A percentile compares a stretch with the other conserved stretches of the same genome.
phyloP scores from a whole-genome alignment of 352 stramenopile genomes.

The Plasmopara muralis region DNA sequence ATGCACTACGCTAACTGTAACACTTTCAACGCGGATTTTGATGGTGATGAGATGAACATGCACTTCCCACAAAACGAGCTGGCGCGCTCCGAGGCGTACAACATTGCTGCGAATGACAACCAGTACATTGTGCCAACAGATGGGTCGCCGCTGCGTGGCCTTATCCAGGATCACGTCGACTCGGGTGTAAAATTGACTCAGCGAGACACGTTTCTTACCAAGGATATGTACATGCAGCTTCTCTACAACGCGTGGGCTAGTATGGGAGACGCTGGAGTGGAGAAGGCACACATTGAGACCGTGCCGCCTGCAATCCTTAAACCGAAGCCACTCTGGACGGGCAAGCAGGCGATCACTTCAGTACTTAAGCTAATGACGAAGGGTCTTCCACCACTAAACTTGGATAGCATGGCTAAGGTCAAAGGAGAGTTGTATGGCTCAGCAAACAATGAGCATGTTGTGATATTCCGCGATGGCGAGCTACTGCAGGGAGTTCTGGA shows the following conservation, averaged over 20 bases:
- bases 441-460: constrained; percentile 92
- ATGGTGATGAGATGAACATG: constrained; percentile 99
- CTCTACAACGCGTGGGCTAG: constrained; percentile 93
- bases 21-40: constrained; percentile 99
- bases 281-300: constrained; percentile 90
- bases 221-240: constrained; percentile 98
- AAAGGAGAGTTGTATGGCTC: constrained; percentile 92
- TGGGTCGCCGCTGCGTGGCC: constrained; percentile 94
- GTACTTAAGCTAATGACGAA: constrained; percentile 93
- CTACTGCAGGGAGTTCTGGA: constrained; percentile 97
- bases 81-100: constrained; percentile 94
- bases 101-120: constrained; percentile 96
- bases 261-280: constrained; percentile 89
- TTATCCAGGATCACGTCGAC: constrained; percentile 99
- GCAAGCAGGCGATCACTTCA: constrained; percentile 98
- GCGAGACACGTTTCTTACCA: constrained; percentile 97
- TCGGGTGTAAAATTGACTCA: constrained; percentile 98
- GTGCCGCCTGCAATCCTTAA: constrained; percentile 97
- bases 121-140: constrained; percentile 98
- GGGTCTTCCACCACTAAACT: constrained; percentile 84
- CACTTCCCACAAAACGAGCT: constrained; percentile 99
- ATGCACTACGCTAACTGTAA: constrained; percentile 99
- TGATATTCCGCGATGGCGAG: constrained; percentile 95
- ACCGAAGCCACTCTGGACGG: constrained; percentile 95
- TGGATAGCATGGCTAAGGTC: constrained; percentile 96